A percentile compares a stretch with the other conserved stretches of the same genome.
phyloP scores from a whole-genome alignment of 768 basidiomycete genomes.

The Kwoniella bestiolae region DNA sequence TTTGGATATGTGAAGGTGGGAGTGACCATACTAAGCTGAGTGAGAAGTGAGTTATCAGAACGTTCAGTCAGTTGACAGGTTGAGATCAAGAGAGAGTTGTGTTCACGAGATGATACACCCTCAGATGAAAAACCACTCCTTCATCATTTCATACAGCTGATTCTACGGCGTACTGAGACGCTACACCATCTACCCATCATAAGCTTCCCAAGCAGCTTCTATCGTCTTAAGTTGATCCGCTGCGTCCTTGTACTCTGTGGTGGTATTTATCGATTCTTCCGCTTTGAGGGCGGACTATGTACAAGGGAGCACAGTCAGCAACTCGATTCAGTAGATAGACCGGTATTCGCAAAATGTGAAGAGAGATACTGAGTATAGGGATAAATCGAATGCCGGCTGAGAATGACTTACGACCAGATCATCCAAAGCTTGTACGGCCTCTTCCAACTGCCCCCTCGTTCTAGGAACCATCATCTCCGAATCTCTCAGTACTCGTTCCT shows the following conservation, averaged over 20 bases:
- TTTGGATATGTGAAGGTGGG: no score
- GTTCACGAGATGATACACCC: no score
- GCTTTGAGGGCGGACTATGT: constrained; percentile 21
- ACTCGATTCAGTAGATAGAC: not conserved
- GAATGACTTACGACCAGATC: constrained; percentile 48
- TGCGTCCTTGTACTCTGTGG: constrained; percentile 20
- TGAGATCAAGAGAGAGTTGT: no score
- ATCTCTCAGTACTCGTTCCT: constrained; percentile 50
- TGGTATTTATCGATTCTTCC: constrained; percentile 5
- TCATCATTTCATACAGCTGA: no score
- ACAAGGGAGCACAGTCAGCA: not conserved
- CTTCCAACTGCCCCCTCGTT: constrained; percentile 39
- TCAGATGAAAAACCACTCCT: no score
- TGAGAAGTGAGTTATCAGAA: no score
- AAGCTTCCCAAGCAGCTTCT: constrained; percentile 20
- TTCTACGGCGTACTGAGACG: no score
- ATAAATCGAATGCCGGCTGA: no score
- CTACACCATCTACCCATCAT: not conserved
- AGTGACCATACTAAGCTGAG: no score
- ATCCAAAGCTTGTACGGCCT: constrained; percentile 37
- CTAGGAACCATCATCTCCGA: constrained; percentile 50
- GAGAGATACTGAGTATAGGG: not conserved
- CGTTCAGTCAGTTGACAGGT: no score
- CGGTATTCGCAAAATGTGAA: not conserved
- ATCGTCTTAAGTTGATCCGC: constrained; percentile 24